These are phyloP conservation scores for Trypanosoma scelopori DNA, from an alignment of 208 protist genomes.

Conservation along the genomic window DNA sequence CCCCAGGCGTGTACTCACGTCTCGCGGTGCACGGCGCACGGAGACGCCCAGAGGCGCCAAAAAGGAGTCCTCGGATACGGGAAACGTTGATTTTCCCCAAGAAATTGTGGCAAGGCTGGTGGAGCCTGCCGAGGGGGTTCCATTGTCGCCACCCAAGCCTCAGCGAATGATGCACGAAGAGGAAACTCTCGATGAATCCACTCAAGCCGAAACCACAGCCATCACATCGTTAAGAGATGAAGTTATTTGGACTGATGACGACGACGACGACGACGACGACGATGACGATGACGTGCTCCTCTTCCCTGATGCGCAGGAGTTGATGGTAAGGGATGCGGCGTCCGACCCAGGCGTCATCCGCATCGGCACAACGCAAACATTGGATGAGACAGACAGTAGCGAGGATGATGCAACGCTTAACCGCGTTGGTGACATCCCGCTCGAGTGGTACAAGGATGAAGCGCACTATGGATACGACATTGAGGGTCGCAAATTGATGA, in stretches of 20 bases:
- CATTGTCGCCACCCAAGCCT: slow-evolving; percentile 4
- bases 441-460: slow-evolving; percentile 95
- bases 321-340: slow-evolving; percentile 32
- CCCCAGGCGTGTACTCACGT: slow-evolving; percentile 48
- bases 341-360: slow-evolving; percentile 41
- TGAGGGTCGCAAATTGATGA: slow-evolving; percentile 90
- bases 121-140: neutral
- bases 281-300: slow-evolving; percentile 53
- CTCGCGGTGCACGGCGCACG: slow-evolving; percentile 15
- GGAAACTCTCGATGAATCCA: neutral
- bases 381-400: slow-evolving; percentile 87
- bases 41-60: slow-evolving; percentile 14
- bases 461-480: slow-evolving; percentile 93
- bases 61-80: neutral
- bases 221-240: slow-evolving; percentile 41
- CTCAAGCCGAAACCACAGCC: neutral
- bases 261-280: slow-evolving; percentile 28
- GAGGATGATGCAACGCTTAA: slow-evolving; percentile 91
- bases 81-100: slow-evolving; percentile 2
- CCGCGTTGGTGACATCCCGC: slow-evolving; percentile 91
- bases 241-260: slow-evolving; percentile 77
- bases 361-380: slow-evolving; percentile 70
- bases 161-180: neutral
- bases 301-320: slow-evolving; percentile 81
- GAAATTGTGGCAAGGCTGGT: slow-evolving; percentile 2